These are phyloP conservation scores for Cronartium ribicola DNA, from an alignment of 1,284 basidiomycete genomes.

Conservation along the genomic window DNA sequence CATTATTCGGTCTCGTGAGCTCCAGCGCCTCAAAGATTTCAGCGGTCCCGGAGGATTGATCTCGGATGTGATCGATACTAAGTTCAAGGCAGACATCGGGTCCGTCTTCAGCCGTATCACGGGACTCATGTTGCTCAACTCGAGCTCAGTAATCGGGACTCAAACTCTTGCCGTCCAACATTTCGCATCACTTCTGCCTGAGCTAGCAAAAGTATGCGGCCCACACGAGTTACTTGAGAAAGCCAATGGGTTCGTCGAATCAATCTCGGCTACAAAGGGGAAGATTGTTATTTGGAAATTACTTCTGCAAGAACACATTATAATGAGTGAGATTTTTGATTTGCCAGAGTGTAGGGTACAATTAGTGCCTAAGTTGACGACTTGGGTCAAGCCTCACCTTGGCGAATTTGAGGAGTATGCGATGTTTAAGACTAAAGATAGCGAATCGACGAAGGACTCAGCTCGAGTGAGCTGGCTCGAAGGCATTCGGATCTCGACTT, in stretches of 20 bases:
- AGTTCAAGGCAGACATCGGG: constrained; percentile 73
- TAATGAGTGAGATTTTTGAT: constrained; percentile 81
- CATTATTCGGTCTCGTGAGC: constrained; percentile 76
- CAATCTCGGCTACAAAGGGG: constrained; percentile 71
- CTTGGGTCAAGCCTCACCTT: constrained; percentile 92
- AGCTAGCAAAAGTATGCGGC: constrained; percentile 72
- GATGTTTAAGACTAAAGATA: constrained; percentile 63
- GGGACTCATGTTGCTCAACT: constrained; percentile 75
- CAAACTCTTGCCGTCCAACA: constrained; percentile 76
- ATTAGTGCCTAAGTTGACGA: constrained; percentile 78
- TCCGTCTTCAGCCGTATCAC: constrained; percentile 75
- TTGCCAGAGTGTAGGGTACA: constrained; percentile 70
- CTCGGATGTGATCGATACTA: constrained; percentile 61
- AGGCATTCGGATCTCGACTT: constrained; percentile 65
- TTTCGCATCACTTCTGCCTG: constrained; percentile 86
- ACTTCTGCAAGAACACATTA: constrained; percentile 85
- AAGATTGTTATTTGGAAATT: constrained; percentile 88
- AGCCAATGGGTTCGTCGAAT: constrained; percentile 77
- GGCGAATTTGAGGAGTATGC: constrained; percentile 76
- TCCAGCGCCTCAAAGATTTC: constrained; percentile 72
- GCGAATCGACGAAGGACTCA: constrained; percentile 64
- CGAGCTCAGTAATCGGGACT: constrained; percentile 83
- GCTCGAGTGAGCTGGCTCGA: constrained; percentile 86
- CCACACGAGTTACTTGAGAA: constrained; percentile 76
- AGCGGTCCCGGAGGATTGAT: constrained; percentile 43